Evolutionary conservation across 73 alveolate genomes (phyloP).

Genomic region (Tetrahymena elliotti): DNA sequence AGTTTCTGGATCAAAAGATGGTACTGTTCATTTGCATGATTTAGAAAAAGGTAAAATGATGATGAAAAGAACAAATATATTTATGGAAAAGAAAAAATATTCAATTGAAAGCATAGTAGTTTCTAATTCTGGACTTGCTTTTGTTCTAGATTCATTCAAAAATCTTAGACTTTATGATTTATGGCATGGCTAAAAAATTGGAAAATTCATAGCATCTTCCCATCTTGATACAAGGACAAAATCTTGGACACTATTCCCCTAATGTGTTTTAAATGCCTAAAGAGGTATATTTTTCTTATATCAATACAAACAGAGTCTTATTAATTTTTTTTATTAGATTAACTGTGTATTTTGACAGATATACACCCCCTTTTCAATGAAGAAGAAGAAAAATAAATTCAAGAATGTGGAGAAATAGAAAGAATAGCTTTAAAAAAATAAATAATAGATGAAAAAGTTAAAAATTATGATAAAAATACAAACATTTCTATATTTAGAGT

Average conservation of each 20-base stretch:
- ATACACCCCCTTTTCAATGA: not conserved
- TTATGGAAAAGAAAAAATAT: slow-evolving; percentile 16
- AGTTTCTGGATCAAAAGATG: slow-evolving; percentile 35
- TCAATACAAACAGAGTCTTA: too few species aligned
- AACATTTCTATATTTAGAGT: slow-evolving; percentile 14
- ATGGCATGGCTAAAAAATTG: slow-evolving; percentile 46
- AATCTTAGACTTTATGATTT: slow-evolving; percentile 26
- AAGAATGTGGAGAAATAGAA: not conserved
- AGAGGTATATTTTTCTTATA: not conserved
- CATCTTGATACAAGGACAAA: slow-evolving; percentile 22
- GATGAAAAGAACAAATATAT: slow-evolving; percentile 24
- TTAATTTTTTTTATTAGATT: not conserved
- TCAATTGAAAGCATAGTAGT: slow-evolving; percentile 8
- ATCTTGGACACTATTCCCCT: not conserved
- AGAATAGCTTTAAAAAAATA: not conserved
- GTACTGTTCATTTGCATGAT: slow-evolving; percentile 30
- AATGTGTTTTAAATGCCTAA: slow-evolving; percentile 8
- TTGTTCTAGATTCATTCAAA: slow-evolving; percentile 15
- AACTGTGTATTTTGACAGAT: not conserved
- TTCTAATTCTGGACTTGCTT: slow-evolving; percentile 35
- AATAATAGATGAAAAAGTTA: not conserved
- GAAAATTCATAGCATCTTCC: slow-evolving; percentile 3
- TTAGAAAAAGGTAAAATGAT: slow-evolving; percentile 25
- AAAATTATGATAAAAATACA: not conserved
- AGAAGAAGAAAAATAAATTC: not conserved